Percentiles rank a stretch among this genome's conserved stretches.
phyloP scores from a whole-genome alignment of 371 early-diverging fungal species.

The Zychaea mexicana region DNA sequence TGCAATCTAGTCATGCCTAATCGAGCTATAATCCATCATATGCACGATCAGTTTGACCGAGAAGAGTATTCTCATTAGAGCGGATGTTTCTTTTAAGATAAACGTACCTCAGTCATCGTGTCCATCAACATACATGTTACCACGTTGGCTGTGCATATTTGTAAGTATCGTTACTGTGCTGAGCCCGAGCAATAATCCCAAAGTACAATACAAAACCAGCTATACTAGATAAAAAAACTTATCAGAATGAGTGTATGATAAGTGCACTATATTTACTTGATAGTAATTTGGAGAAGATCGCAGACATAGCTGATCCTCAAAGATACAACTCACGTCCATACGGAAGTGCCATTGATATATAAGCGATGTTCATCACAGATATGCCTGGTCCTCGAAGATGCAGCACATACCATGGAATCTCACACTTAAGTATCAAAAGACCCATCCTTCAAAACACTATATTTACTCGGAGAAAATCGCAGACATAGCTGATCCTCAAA shows the following conservation, averaged over 20 bases:
- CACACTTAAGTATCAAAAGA: too few species aligned
- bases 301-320: too few species aligned
- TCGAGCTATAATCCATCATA: not conserved
- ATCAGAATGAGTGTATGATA: not conserved
- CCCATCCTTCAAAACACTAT: too few species aligned
- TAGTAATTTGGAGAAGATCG: too few species aligned
- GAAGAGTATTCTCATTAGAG: not conserved
- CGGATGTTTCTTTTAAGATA: too few species aligned
- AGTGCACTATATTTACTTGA: too few species aligned
- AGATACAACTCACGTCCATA: too few species aligned
- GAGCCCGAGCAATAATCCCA: not conserved
- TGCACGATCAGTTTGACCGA: constrained; percentile 1
- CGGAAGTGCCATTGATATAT: too few species aligned
- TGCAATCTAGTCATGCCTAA: not conserved
- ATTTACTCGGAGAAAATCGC: not conserved
- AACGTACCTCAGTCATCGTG: not conserved
- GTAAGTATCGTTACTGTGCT: not conserved
- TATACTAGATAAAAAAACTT: not conserved
- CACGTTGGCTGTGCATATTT: not conserved
- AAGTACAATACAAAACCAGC: constrained; percentile 1
- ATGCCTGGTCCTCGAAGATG: too few species aligned
- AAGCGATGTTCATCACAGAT: too few species aligned
- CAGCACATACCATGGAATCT: too few species aligned
- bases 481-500: not conserved
- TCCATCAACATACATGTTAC: not conserved